Conservation (phyloP, 805 yeast species). For the Kluyveromyces siamensis region DNA sequence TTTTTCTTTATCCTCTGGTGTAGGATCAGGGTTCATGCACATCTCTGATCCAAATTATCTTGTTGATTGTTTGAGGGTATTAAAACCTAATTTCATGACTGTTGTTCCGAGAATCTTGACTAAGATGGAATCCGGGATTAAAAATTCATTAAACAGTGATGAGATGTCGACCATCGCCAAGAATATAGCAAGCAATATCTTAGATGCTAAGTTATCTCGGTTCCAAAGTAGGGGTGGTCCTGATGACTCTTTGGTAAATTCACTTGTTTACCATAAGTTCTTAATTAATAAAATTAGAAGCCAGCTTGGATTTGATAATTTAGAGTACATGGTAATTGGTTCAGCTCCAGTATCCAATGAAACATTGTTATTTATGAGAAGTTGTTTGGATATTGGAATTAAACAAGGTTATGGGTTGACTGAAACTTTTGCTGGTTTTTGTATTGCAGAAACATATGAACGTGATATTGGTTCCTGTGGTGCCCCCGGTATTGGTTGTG, state of each 20-base stretch:
- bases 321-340: constrained; percentile 38
- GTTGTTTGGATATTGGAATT: constrained; percentile 46
- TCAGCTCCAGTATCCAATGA: constrained; percentile 65
- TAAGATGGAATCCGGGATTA: constrained; percentile 52
- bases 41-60: constrained; percentile 42
- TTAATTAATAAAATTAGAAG: constrained; percentile 36
- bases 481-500: constrained; percentile 44
- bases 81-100: constrained; percentile 45
- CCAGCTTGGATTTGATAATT: constrained; percentile 41
- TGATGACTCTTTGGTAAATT: constrained; percentile 32
- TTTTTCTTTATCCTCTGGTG: constrained; percentile 39
- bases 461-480: constrained; percentile 49
- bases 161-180: constrained; percentile 5
- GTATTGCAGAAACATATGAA: constrained; percentile 38
- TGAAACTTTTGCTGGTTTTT: constrained; percentile 61
- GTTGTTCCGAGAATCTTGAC: constrained; percentile 60
- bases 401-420: constrained; percentile 72
- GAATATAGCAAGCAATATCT: constrained; percentile 18
- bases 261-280: constrained; percentile 24
- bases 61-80: constrained; percentile 47
- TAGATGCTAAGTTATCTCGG: constrained; percentile 17
- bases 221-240: constrained; percentile 27
- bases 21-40: constrained; percentile 46
- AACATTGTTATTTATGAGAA: constrained; percentile 52
- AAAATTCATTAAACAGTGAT: constrained; percentile 28